Evolutionary conservation across 2,329 filamentous ascomycete species (phyloP).

Genomic region (Pseudodiploospora longispora): DNA sequence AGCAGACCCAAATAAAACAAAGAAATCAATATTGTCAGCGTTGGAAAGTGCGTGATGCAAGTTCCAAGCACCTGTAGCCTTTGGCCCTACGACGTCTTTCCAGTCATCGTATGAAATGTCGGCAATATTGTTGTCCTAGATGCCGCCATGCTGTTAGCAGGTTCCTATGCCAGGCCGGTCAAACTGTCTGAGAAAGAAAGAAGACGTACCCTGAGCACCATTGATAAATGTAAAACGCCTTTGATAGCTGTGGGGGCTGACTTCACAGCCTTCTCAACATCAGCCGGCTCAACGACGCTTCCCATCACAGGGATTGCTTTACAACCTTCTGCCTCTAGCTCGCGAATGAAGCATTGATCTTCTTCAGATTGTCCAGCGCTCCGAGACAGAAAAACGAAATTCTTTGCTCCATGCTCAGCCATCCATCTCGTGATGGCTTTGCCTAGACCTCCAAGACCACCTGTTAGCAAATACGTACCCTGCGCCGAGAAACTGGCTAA

Average conservation of each 20-base stretch:
- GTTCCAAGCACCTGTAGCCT: constrained; percentile 20
- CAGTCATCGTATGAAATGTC: constrained; percentile 15
- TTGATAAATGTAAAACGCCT: constrained; percentile 29
- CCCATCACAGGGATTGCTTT: not conserved
- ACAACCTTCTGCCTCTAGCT: constrained; percentile 7
- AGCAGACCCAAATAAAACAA: constrained; percentile 21
- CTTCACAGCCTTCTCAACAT: constrained; percentile 6
- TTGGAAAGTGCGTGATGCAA: constrained; percentile 10
- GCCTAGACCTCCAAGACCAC: constrained; percentile 19
- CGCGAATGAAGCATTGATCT: constrained; percentile 2
- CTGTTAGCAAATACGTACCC: constrained; percentile 14
- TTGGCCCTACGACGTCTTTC: constrained; percentile 10
- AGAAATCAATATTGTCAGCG: constrained; percentile 19
- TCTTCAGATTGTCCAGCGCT: constrained; percentile 3
- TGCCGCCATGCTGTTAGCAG: constrained; percentile 15
- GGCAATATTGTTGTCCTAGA: constrained; percentile 19
- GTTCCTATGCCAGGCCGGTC: constrained; percentile 9
- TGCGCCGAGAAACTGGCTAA: not conserved
- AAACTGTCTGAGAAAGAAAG: no score
- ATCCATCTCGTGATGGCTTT: constrained; percentile 16
- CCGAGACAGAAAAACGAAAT: constrained; percentile 8
- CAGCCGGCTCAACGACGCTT: constrained; percentile 2
- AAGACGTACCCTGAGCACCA: constrained; percentile 16
- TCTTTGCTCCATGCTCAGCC: constrained; percentile 12
- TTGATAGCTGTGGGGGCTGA: constrained; percentile 21